Evolutionary conservation across 306 rosid genomes (phyloP).

Genomic region (Begonia peltatifolia): DNA sequence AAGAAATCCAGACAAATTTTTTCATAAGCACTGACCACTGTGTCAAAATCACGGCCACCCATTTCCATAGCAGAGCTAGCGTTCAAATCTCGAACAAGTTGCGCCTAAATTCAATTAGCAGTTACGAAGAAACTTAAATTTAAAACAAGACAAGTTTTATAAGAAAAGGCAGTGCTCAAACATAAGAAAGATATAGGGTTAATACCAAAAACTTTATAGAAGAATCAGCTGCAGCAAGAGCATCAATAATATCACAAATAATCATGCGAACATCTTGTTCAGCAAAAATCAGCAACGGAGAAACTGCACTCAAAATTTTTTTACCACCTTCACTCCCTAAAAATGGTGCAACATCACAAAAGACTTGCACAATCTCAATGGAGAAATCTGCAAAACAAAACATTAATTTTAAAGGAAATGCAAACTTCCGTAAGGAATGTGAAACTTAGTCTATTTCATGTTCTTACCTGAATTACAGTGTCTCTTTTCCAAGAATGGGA

Average conservation of each 20-base stretch:
- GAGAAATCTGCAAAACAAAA: constrained; percentile 40
- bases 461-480: constrained; percentile 44
- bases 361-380: constrained; percentile 43
- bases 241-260: constrained; percentile 68
- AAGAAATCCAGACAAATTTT: constrained; percentile 46
- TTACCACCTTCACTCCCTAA: constrained; percentile 38
- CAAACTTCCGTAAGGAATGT: background rate
- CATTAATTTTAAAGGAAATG: constrained; percentile 11
- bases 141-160: constrained; percentile 5
- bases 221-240: constrained; percentile 48
- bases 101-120: constrained; percentile 34
- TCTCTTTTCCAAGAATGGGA: constrained; percentile 43
- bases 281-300: constrained; percentile 47
- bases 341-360: constrained; percentile 45
- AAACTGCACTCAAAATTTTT: constrained; percentile 44
- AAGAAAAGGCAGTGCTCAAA: constrained; percentile 10
- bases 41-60: constrained; percentile 68
- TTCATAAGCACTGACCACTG: constrained; percentile 40
- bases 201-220: constrained; percentile 53
- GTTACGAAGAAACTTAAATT: background rate
- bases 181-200: constrained; percentile 6
- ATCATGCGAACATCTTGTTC: constrained; percentile 46
- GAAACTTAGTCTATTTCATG: constrained; percentile 3
- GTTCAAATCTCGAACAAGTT: constrained; percentile 53
- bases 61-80: constrained; percentile 48